Conservation (phyloP, 169 alveolate species). For the Perkinsus olseni region DNA sequence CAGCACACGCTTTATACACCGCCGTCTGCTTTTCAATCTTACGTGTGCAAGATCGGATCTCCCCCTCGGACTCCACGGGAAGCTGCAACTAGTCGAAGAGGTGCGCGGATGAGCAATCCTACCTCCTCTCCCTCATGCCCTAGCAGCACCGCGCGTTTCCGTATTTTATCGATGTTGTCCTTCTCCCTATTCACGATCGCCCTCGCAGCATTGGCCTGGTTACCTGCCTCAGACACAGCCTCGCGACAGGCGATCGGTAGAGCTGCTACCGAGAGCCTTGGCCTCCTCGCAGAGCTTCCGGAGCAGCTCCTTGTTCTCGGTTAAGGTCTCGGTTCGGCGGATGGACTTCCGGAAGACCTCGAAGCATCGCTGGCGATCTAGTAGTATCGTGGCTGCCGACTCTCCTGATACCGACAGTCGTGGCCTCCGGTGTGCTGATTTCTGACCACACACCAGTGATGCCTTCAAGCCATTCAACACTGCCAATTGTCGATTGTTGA, state of each 20-base stretch:
- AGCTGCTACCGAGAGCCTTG: conserved; percentile 38
- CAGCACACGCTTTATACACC: conserved; percentile 32
- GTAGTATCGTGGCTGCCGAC: conserved; percentile 34
- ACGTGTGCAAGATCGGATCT: conserved; percentile 29
- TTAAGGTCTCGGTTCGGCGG: conserved; percentile 60
- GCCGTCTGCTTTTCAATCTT: conserved; percentile 32
- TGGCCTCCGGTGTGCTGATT: not conserved
- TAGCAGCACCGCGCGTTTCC: not conserved
- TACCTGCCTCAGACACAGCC: not conserved
- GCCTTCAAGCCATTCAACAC: not conserved
- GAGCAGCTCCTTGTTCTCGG: conserved; percentile 47
- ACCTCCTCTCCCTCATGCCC: conserved; percentile 3
- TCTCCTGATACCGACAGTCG: conserved; percentile 2
- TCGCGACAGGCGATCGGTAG: not conserved
- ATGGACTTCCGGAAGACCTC: conserved; percentile 66
- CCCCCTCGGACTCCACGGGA: conserved; percentile 48
- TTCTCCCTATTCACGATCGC: conserved; percentile 24
- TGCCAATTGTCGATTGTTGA: no score
- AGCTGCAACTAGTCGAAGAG: conserved; percentile 53
- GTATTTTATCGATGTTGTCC: conserved; percentile 1
- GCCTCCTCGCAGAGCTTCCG: conserved; percentile 50
- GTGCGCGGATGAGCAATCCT: conserved; percentile 17
- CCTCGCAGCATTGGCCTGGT: conserved; percentile 49
- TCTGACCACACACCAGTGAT: not conserved
- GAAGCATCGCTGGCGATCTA: conserved; percentile 62